Evolutionary conservation across 208 protist genomes (phyloP).

Genomic region (Wallacemonas sp.): DNA sequence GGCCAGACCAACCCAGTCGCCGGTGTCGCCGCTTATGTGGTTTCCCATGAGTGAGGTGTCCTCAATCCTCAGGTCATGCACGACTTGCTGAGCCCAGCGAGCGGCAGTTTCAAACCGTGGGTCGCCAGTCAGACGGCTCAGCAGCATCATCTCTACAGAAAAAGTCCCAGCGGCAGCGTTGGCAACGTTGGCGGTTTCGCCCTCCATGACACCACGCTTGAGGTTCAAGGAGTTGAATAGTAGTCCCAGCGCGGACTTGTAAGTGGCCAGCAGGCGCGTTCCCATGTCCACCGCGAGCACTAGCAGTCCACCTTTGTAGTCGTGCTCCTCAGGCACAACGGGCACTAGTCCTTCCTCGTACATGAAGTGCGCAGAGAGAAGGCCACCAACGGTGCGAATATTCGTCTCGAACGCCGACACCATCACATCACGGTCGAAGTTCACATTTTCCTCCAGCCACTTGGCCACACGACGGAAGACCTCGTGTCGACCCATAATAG

Average conservation of each 20-base stretch:
- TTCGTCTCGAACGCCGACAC: slow-evolving; percentile 92
- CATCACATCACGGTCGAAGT: slow-evolving; percentile 55
- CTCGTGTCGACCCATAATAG: slow-evolving; percentile 27
- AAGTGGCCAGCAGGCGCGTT: slow-evolving; percentile 57
- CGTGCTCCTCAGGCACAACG: slow-evolving; percentile 27
- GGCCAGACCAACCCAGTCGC: slow-evolving; percentile 15
- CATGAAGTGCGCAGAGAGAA: slow-evolving; percentile 69
- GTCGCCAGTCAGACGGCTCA: slow-evolving; percentile 46
- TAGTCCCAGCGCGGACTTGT: slow-evolving; percentile 82
- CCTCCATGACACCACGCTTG: slow-evolving; percentile 40
- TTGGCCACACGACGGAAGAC: slow-evolving; percentile 42
- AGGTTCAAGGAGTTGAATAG: slow-evolving; percentile 88
- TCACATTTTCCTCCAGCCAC: slow-evolving; percentile 63
- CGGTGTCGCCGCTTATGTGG: slow-evolving; percentile 38
- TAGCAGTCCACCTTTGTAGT: slow-evolving; percentile 60
- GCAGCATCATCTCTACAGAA: slow-evolving; percentile 51
- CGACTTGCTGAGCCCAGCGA: slow-evolving; percentile 16
- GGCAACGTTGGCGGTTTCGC: slow-evolving; percentile 46
- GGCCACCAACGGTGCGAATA: slow-evolving; percentile 84
- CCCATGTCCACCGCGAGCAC: slow-evolving; percentile 51
- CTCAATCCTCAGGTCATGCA: slow-evolving; percentile 28
- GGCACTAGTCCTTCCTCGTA: slow-evolving; percentile 53
- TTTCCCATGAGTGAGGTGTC: slow-evolving; percentile 38
- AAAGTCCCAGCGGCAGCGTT: slow-evolving; percentile 64
- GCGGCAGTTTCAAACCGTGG: slow-evolving; percentile 32